Percentiles rank a stretch among this genome's conserved stretches.
phyloP scores from a whole-genome alignment of 169 alveolate genomes.

The Plasmodium cynomolgi region DNA sequence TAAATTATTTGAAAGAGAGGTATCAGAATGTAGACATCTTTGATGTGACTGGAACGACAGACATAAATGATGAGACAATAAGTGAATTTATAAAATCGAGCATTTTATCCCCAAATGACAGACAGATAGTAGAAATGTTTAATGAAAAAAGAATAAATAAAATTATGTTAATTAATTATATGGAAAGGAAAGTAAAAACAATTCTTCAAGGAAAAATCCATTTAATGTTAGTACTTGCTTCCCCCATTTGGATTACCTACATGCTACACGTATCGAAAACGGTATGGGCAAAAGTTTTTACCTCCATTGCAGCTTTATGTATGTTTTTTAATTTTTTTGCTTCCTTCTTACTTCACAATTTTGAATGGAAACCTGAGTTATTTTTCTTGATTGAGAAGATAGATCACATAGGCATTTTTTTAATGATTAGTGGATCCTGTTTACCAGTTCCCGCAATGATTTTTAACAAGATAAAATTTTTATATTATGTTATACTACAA shows the following conservation, averaged over 20 bases:
- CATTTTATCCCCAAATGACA: constrained; percentile 28
- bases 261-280: constrained; percentile 59
- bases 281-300: constrained; percentile 13
- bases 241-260: constrained; percentile 79
- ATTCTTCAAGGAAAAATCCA: constrained; percentile 81
- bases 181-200: constrained; percentile 73
- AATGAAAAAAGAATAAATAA: constrained; percentile 51
- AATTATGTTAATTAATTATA: constrained; percentile 47
- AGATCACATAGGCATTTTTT: constrained; percentile 78
- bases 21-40: neutral
- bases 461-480: constrained; percentile 51
- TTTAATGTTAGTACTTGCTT: constrained; percentile 70
- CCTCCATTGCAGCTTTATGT: constrained; percentile 47
- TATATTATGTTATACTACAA: constrained; percentile 69
- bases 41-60: neutral
- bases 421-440: constrained; percentile 84
- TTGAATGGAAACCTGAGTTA: constrained; percentile 77
- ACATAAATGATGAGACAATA: neutral
- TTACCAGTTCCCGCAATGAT: constrained; percentile 71
- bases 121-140: constrained; percentile 34
- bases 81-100: neutral
- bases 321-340: constrained; percentile 66
- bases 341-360: constrained; percentile 58
- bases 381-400: constrained; percentile 20
- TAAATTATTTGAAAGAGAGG: neutral